Evolutionary conservation across 257 asterid species (phyloP).

Genomic region (Coffea eugenioides): DNA sequence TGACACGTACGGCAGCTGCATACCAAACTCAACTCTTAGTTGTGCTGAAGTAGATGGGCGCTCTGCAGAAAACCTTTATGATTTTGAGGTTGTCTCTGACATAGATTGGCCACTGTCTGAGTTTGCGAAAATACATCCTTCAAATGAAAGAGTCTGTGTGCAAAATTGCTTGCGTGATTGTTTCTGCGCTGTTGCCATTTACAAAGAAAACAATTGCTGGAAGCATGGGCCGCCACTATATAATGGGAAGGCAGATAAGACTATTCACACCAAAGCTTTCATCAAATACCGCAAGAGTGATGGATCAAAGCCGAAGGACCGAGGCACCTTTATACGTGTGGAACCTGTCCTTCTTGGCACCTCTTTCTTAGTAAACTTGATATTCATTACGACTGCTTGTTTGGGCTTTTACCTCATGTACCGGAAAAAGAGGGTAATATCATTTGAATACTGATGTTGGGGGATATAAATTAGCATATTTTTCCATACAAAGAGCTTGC

Average conservation of each 20-base stretch:
- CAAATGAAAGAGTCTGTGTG: constrained; percentile 26
- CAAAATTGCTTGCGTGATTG: constrained; percentile 50
- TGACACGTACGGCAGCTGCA: constrained; percentile 39
- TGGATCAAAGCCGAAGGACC: constrained; percentile 7
- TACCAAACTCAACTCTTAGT: constrained; percentile 30
- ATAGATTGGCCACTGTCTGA: constrained; percentile 1
- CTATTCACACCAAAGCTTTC: constrained; percentile 32
- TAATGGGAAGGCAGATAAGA: constrained; percentile 42
- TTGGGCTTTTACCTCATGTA: constrained; percentile 24
- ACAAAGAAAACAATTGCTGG: constrained; percentile 51
- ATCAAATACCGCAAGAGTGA: constrained; percentile 37
- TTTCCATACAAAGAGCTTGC: too few species aligned
- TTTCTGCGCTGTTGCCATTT: constrained; percentile 47
- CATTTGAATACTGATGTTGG: too few species aligned
- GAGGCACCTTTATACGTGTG: constrained; percentile 23
- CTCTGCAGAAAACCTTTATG: constrained; percentile 17
- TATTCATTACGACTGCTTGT: constrained; percentile 29
- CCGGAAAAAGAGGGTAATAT: constrained; percentile 4
- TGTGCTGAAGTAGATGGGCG: constrained; percentile 31
- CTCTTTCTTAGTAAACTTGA: constrained; percentile 42
- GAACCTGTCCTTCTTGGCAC: constrained; percentile 45
- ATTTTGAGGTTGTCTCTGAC: constrained; percentile 19
- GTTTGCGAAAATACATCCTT: too few species aligned
- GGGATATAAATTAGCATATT: too few species aligned
- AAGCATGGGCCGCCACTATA: constrained; percentile 66